Evolutionary conservation across 495 filamentous ascomycete genomes (phyloP).

Genomic region (Trichoderma virens): DNA sequence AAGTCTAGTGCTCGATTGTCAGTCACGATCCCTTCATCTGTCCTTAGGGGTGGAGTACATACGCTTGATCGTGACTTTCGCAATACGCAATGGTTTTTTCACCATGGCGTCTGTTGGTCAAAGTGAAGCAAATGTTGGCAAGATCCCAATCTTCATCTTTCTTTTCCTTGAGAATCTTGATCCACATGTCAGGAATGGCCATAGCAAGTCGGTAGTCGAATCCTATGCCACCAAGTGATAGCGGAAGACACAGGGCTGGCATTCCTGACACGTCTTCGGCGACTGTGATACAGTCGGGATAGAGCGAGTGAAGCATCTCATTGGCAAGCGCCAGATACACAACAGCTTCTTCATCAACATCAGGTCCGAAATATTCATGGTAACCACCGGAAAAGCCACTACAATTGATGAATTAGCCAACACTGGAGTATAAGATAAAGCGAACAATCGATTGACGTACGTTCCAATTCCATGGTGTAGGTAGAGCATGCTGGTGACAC

Average conservation of each 20-base stretch:
- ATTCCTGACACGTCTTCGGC: conserved; percentile 98
- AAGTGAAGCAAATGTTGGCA: conserved; percentile 69
- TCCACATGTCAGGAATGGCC: conserved; percentile 98
- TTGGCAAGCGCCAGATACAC: conserved; percentile 96
- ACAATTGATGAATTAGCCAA: conserved; percentile 2
- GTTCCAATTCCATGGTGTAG: conserved; percentile 94
- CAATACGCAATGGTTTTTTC: conserved; percentile 99
- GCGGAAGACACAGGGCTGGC: conserved; percentile 83
- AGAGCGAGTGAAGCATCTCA: conserved; percentile 85
- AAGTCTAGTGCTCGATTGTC: conserved; percentile 49
- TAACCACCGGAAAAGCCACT: conserved; percentile 98
- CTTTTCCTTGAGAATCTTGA: conserved; percentile 94
- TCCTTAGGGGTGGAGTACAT: conserved; percentile 28
- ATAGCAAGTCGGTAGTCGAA: conserved; percentile 98
- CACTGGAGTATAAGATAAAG: conserved; percentile 1
- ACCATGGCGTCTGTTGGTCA: conserved; percentile 88
- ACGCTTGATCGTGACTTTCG: conserved; percentile 98
- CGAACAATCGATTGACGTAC: conserved; percentile 53
- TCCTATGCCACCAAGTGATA: conserved; percentile 82
- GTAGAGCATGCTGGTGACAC: conserved; percentile 98
- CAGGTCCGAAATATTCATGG: conserved; percentile 91
- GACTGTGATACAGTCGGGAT: conserved; percentile 79
- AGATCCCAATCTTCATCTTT: conserved; percentile 92
- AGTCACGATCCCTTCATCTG: conserved; percentile 16
- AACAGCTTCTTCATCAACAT: conserved; percentile 91